These are phyloP conservation scores for Penicillium vulpinum DNA, from an alignment of 2,329 filamentous ascomycete genomes.

Conservation along the genomic window DNA sequence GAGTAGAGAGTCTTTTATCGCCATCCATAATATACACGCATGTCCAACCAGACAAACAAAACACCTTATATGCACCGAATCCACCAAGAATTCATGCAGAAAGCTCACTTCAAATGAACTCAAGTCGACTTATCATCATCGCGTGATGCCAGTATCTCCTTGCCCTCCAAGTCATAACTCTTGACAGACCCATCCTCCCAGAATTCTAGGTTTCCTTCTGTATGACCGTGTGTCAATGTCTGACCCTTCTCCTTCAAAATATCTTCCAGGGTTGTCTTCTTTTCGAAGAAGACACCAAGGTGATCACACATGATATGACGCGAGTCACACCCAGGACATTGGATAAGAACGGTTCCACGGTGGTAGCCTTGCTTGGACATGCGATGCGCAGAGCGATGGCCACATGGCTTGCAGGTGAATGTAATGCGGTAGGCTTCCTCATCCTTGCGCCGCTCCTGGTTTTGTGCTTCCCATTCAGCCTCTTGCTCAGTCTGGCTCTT, in stretches of 20 bases:
- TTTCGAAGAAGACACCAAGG: constrained; percentile 60
- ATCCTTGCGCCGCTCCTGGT: constrained; percentile 39
- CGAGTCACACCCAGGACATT: constrained; percentile 81
- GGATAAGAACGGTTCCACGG: constrained; percentile 81
- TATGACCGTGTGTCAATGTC: constrained; percentile 74
- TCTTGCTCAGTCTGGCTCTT: constrained; percentile 27
- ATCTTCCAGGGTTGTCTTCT: constrained; percentile 45
- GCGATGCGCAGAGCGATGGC: constrained; percentile 74
- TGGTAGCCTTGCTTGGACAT: constrained; percentile 96
- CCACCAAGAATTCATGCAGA: neutral
- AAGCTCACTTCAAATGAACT: neutral
- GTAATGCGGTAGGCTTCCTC: constrained; percentile 79
- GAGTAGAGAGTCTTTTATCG: constrained; percentile 20
- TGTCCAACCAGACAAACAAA: neutral
- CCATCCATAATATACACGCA: constrained; percentile 14
- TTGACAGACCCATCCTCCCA: constrained; percentile 71
- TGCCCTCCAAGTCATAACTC: constrained; percentile 17
- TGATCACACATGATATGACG: constrained; percentile 92
- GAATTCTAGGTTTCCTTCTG: constrained; percentile 87
- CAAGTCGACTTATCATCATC: constrained; percentile 10
- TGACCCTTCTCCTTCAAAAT: constrained; percentile 53
- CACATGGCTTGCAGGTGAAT: constrained; percentile 91
- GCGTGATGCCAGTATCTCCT: constrained; percentile 8
- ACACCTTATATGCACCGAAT: constrained; percentile 5
- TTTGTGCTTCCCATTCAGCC: constrained; percentile 36